Evolutionary conservation across 352 stramenopile species (phyloP).

Genomic region (Pythium oligandrum): DNA sequence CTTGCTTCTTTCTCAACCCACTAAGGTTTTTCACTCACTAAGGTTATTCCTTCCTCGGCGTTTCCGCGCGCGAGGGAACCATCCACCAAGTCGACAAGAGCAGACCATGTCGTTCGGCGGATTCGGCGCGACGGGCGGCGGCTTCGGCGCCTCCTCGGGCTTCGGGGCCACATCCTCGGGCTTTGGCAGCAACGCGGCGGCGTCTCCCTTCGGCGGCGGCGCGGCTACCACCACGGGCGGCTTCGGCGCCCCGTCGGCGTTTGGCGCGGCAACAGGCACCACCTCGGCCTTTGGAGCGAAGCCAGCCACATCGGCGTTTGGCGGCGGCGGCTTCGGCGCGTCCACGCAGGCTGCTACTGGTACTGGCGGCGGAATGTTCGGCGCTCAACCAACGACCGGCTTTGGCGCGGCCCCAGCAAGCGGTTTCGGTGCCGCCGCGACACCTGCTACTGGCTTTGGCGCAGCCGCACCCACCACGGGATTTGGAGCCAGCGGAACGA

Average conservation of each 20-base stretch:
- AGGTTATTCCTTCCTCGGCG: too few species aligned
- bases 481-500: not conserved
- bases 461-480: slow-evolving; percentile 4
- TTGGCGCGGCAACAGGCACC: slow-evolving; percentile 18
- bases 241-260: slow-evolving; percentile 38
- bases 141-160: slow-evolving; percentile 1
- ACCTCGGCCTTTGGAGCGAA: slow-evolving; percentile 17
- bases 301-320: slow-evolving; percentile 11
- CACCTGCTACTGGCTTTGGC: slow-evolving; percentile 16
- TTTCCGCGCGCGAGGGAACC: too few species aligned
- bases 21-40: too few species aligned
- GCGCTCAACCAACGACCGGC: slow-evolving; percentile 24
- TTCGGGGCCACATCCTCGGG: slow-evolving; percentile 10
- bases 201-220: slow-evolving; percentile 44
- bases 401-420: slow-evolving; percentile 30
- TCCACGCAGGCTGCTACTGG: slow-evolving; percentile 7
- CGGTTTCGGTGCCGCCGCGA: slow-evolving; percentile 18
- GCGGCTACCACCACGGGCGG: slow-evolving; percentile 22
- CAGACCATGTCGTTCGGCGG: too few species aligned
- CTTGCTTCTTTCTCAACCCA: too few species aligned
- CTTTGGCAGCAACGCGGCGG: slow-evolving; percentile 23
- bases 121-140: slow-evolving; percentile 15
- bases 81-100: too few species aligned
- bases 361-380: slow-evolving; percentile 24
- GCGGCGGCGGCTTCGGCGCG: slow-evolving; percentile 28